Evolutionary conservation across 805 yeast genomes (phyloP).

Genomic region (Yarrowia sp.): DNA sequence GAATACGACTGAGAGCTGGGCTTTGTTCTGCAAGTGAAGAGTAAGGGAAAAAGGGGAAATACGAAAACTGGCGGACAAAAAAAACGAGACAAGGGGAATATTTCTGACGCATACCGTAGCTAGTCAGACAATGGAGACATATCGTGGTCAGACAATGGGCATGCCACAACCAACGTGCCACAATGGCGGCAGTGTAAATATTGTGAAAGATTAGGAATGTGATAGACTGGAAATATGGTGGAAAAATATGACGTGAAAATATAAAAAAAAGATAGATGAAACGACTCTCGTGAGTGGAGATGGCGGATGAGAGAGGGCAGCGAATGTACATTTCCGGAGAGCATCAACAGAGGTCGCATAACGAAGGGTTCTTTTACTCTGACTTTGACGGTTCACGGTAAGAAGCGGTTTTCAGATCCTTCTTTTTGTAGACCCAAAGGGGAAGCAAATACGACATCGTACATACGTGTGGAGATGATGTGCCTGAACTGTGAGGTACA

Average conservation of each 20-base stretch:
- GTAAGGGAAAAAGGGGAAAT: slow-evolving; percentile 26
- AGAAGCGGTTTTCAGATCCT: not conserved
- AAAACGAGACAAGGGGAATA: not conserved
- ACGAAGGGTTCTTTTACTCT: no score
- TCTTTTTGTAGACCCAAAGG: not conserved
- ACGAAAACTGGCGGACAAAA: slow-evolving; percentile 18
- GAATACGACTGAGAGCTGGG: slow-evolving; percentile 2
- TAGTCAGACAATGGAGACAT: not conserved
- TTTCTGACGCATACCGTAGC: no score
- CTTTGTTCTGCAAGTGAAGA: slow-evolving; percentile 11
- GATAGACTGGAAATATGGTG: not conserved
- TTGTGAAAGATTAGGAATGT: not conserved
- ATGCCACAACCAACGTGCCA: not conserved
- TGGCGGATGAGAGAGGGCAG: no score
- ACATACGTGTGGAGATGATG: no score
- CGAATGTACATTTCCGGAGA: no score
- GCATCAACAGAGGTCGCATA: no score
- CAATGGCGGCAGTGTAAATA: not conserved
- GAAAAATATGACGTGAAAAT: no score
- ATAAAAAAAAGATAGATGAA: no score
- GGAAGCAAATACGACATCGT: no score
- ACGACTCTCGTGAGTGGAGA: no score
- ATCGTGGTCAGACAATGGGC: not conserved
- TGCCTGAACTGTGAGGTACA: no score
- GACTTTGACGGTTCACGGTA: not conserved